Evolutionary conservation across 371 early-diverging fungal species (phyloP), one percentile per base, ranked within the genome.

Genomic region (Massospora cicadina): DNA sequence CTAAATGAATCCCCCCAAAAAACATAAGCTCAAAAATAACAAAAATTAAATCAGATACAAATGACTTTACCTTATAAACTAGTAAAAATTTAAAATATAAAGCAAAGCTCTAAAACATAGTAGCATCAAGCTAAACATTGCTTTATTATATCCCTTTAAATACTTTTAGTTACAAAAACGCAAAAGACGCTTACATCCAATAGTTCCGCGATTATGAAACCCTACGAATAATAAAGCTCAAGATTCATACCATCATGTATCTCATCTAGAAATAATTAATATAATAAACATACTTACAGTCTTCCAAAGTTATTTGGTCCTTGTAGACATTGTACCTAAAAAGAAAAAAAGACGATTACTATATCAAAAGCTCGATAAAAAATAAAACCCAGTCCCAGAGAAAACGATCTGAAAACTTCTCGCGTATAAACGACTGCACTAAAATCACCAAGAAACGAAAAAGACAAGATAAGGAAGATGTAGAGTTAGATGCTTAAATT

Each of bases 271-370:
- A 58, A 30, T 25, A 54, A 62, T 26, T 33, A 55, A 27, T 33
- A 58, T 62, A 60, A 54, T 21, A 55, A 31, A 58, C 58, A 23
- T 59, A 33, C 29, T 76, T 78, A 84, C 84, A 95, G 70, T 93
- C 94, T 24, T 86, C 88, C 69, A 95, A 74, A 0, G 92, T 90
- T 67, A 93, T 91, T 68, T 93, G 93, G 70, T 95, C 94, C 76
- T 93, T 92, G 76, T 74, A 91, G 32, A 84, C 78, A 32, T 77
- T 91, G 71, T 91, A 85, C 77, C 77, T 79, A 68, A 17, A 10
- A 65, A 57, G 60, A 28, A 28, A 58, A 55, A 32, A 59, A 65
- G n/a, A 23, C 17, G 60, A 2, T 23, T 21, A 54, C n/a, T 24
- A 55, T n/a, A 33, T 13, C 21, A 55, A 60, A 25, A 53, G 26